Base-by-base conservation (phyloP, 2,329 filamentous ascomycete genomes). In the Emmonsia crescens region DNA sequence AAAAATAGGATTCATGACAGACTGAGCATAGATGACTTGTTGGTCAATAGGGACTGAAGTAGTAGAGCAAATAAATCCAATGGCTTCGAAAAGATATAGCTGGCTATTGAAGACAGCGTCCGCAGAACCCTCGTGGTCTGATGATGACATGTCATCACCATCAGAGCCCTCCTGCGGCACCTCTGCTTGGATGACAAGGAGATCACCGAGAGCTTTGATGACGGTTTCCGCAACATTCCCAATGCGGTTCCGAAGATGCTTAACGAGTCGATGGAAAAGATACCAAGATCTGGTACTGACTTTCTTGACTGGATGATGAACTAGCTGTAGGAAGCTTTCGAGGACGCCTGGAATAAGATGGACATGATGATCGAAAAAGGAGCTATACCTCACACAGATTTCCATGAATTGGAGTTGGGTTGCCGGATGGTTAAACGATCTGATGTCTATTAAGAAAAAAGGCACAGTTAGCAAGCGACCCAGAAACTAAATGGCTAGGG, bases 371-470 rank as follows among this genome's bases (percentile, higher is more conserved):
- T 97, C 92, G 72, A 99, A 97, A 74, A 96, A 96, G 33, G 86
- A 84, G 72, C 88, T 89, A 76, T 99, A 99, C 58, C 94, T 87
- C 61, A 96, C 92, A 73, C 92, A 96, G 42, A 96, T 96, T 74
- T 99, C 94, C 92, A 99, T 96, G 72, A 96, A 99, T 76, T 96
- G 91, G 27, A 99, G 81, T 65, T 96, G 85, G 59, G 96, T 92
- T 19, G 92, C 91, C 1, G 94, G 93, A 72, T 97, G 94, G 19
- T 87, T 85, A 74, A 93, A 95, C 51, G 83, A 88, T 63, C 90
- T 87, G 67, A 96, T 88, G 67, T 89, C 91, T 92, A 66, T 55
- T 60, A 51, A n/a, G n/a, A n/a, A n/a, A n/a, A 40, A 42, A 0
- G 5, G 24, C 21, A 46, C 9, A 21, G 62, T 68, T 64, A 71